Conservation (phyloP, 768 basidiomycete genomes). For the Lactarius pseudohatsudake region DNA sequence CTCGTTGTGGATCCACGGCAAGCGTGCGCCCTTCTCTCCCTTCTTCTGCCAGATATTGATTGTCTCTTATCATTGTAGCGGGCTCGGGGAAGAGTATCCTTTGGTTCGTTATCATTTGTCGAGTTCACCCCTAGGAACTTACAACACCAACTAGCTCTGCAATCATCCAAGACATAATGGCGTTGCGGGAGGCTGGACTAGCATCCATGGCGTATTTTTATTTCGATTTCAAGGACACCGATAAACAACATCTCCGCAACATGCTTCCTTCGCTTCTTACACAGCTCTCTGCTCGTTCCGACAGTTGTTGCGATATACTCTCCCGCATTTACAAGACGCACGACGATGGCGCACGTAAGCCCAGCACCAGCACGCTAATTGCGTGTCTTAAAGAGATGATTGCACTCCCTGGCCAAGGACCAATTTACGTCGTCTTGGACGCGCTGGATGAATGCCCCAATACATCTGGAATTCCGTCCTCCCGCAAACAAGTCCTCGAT, state of each 20-base stretch:
- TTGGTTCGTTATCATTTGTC: too few relatives aligned
- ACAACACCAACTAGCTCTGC: too few relatives aligned
- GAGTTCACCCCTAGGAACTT: too few relatives aligned
- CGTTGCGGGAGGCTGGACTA: neutral
- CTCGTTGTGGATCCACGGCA: too few relatives aligned
- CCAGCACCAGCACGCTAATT: neutral
- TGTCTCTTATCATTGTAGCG: too few relatives aligned
- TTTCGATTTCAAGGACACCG: neutral
- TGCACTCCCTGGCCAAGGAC: neutral
- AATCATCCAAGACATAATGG: too few relatives aligned
- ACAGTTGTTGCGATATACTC: neutral
- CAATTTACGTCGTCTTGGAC: neutral
- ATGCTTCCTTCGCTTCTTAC: neutral
- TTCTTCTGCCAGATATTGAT: too few relatives aligned
- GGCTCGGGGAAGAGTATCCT: too few relatives aligned
- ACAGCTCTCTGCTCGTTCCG: neutral
- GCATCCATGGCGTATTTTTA: neutral
- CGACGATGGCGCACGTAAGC: neutral
- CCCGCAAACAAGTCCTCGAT: neutral
- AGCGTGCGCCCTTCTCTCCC: too few relatives aligned
- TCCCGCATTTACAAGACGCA: neutral
- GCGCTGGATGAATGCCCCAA: conserved; percentile 9
- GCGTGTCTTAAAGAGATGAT: neutral
- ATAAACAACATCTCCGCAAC: neutral
- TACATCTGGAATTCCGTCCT: neutral